These are phyloP conservation scores for Metschnikowia borealis DNA, from an alignment of 805 yeast species.

Conservation along the genomic window DNA sequence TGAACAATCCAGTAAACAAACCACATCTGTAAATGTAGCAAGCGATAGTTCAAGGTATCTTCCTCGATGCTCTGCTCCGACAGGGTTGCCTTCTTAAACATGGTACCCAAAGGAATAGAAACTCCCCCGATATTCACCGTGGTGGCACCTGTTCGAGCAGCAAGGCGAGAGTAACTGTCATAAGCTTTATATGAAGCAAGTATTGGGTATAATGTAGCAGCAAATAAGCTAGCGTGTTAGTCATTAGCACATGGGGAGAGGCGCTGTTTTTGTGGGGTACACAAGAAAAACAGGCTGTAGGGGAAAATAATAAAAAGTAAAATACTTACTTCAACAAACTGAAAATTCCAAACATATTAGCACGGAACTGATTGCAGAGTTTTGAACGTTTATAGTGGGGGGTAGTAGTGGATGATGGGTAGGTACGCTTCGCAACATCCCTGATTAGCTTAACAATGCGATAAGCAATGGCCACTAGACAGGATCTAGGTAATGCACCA, in stretches of 20 bases:
- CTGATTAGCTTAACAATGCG: conserved; percentile 3
- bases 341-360: conserved; percentile 7
- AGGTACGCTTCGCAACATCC: conserved; percentile 3
- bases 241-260: background rate
- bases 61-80: conserved; percentile 14
- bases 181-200: conserved; percentile 59
- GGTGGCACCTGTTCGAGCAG: conserved; percentile 26
- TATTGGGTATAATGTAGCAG: conserved; percentile 54
- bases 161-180: conserved; percentile 34
- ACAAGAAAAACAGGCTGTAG: background rate
- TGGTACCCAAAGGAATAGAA: conserved; percentile 36
- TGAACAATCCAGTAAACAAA: conserved; percentile 61
- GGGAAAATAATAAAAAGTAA: background rate
- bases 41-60: conserved; percentile 20
- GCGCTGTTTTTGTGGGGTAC: conserved; percentile 3
- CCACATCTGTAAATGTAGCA: conserved; percentile 38
- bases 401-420: background rate
- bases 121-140: conserved; percentile 36
- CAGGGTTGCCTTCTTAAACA: conserved; percentile 28
- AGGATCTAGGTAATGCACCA: background rate
- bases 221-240: conserved; percentile 16
- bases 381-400: background rate
- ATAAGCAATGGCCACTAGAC: conserved; percentile 1
- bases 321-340: conserved; percentile 6
- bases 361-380: background rate